phyloP scores from a whole-genome alignment of 352 stramenopile species.

The Phytophthora crassamura region DNA sequence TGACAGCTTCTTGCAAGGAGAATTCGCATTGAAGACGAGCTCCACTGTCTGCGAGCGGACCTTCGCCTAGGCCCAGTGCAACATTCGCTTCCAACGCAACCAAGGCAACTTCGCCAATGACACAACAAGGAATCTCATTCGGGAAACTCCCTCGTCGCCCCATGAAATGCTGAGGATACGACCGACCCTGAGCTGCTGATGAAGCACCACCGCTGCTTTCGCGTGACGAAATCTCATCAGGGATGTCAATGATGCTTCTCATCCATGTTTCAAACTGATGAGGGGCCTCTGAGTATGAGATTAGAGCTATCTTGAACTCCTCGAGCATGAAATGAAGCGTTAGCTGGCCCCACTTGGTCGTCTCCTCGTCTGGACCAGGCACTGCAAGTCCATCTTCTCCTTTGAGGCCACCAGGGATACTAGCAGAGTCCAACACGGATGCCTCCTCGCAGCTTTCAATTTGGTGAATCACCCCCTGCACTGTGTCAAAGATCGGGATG shows the following conservation, averaged over 20 bases:
- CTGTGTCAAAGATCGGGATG: constrained; percentile 38
- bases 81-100: constrained; percentile 34
- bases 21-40: constrained; percentile 48
- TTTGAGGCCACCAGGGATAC: constrained; percentile 7
- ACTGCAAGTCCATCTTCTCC: background rate
- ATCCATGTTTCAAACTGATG: constrained; percentile 65
- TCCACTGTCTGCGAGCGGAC: constrained; percentile 2
- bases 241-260: constrained; percentile 47
- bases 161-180: constrained; percentile 42
- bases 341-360: constrained; percentile 21
- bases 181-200: constrained; percentile 27
- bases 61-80: constrained; percentile 17
- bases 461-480: constrained; percentile 31
- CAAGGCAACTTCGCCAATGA: constrained; percentile 48
- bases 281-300: constrained; percentile 50
- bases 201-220: constrained; percentile 40
- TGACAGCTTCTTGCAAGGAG: constrained; percentile 46
- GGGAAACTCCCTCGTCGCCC: constrained; percentile 37
- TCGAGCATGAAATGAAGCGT: constrained; percentile 44
- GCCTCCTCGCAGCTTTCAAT: constrained; percentile 22
- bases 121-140: constrained; percentile 40
- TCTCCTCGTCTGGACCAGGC: constrained; percentile 3
- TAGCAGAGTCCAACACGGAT: constrained; percentile 22
- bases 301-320: constrained; percentile 58
- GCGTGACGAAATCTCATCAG: constrained; percentile 44